Evolutionary conservation across 1,139 yeast genomes (phyloP).

Genomic region (Arxiozyma heterogenica): DNA sequence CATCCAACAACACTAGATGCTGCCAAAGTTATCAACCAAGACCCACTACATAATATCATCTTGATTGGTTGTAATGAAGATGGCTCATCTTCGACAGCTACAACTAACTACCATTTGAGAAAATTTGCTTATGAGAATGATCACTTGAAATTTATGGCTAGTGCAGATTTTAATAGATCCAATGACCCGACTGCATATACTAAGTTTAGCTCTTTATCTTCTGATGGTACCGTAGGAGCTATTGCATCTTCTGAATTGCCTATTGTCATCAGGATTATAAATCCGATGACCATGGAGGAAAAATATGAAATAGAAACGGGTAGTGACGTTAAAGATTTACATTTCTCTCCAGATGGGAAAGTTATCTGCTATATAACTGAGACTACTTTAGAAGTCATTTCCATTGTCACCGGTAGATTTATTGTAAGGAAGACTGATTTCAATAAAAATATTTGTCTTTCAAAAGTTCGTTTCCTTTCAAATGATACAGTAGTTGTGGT

Average conservation of each 20-base stretch:
- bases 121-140: slow-evolving; percentile 53
- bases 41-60: slow-evolving; percentile 33
- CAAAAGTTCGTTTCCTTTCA: slow-evolving; percentile 53
- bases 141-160: slow-evolving; percentile 52
- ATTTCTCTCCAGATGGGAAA: slow-evolving; percentile 43
- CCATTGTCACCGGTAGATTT: slow-evolving; percentile 35
- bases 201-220: slow-evolving; percentile 45
- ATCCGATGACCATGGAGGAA: slow-evolving; percentile 47
- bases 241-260: slow-evolving; percentile 55
- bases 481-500: slow-evolving; percentile 45
- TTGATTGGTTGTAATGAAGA: slow-evolving; percentile 69
- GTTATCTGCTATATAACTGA: slow-evolving; percentile 51
- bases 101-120: slow-evolving; percentile 61
- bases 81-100: slow-evolving; percentile 34
- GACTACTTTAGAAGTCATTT: slow-evolving; percentile 43
- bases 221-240: slow-evolving; percentile 49
- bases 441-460: slow-evolving; percentile 34
- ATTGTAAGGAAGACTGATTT: slow-evolving; percentile 31
- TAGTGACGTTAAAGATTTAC: slow-evolving; percentile 42
- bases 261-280: slow-evolving; percentile 48
- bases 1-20: slow-evolving; percentile 67
- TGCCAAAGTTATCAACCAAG: slow-evolving; percentile 22
- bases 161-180: slow-evolving; percentile 37
- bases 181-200: slow-evolving; percentile 47
- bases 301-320: slow-evolving; percentile 47